Evolutionary conservation across 352 stramenopile genomes (phyloP).

Genomic region (Hyaloperonospora brassicae): DNA sequence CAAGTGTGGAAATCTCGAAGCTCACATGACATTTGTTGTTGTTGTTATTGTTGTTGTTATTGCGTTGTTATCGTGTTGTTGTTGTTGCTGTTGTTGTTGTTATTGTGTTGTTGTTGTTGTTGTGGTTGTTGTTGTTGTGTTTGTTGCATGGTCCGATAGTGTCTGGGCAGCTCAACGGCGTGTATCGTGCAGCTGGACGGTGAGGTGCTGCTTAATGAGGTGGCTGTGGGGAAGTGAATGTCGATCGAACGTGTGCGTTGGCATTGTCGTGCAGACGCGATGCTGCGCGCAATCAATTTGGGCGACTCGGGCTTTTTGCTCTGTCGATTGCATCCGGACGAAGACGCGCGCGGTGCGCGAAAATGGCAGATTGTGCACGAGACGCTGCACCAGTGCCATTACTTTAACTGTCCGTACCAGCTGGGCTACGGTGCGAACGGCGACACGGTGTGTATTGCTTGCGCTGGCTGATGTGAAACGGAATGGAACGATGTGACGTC

Average conservation of each 20-base stretch:
- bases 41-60: too few species aligned
- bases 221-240: background rate
- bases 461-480: background rate
- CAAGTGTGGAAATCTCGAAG: background rate
- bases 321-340: conserved; percentile 57
- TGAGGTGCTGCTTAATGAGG: conserved; percentile 15
- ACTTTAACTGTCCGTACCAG: conserved; percentile 96
- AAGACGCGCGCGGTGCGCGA: conserved; percentile 13
- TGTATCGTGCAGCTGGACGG: conserved; percentile 77
- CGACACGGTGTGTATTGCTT: conserved; percentile 57
- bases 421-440: conserved; percentile 80
- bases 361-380: conserved; percentile 83
- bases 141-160: conserved; percentile 24
- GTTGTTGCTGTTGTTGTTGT: too few species aligned
- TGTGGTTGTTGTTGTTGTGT: too few species aligned
- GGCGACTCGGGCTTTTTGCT: conserved; percentile 93
- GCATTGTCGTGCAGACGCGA: conserved; percentile 23
- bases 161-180: conserved; percentile 73
- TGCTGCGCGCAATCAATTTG: conserved; percentile 86
- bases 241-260: background rate
- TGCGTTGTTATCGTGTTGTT: too few species aligned
- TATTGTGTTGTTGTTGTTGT: too few species aligned
- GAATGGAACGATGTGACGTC: background rate
- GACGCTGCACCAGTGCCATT: conserved; percentile 89
- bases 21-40: background rate